Evolutionary conservation across 208 protist species (phyloP), one percentile per base, ranked within the genome.

Genomic region (Leptomonas pyrrhocoris): DNA sequence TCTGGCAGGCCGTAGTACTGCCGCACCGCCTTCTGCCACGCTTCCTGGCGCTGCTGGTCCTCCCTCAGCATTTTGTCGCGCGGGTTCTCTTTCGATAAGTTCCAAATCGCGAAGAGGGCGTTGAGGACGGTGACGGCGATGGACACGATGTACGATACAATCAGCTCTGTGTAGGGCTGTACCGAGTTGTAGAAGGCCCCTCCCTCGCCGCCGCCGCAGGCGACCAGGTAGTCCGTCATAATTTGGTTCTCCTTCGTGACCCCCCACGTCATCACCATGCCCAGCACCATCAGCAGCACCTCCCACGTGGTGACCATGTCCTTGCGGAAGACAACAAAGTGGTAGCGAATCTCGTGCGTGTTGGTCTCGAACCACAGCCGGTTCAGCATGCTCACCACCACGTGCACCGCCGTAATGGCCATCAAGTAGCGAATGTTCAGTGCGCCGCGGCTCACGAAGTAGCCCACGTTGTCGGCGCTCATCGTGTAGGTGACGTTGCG

Each of bases 241-340:
- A 89, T 59, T 18, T 68, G 23, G 63, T 92, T 90, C 48, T 96
- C 83, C 5, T 38, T 13, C 0, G 49, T 79, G 15, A 93, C 61
- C 12, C 58, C 42, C 23, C 84, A 73, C 21, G 73, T 77, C 54
- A 89, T 48, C 34, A 90, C 65, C 60, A 93, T 66, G 21, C 78
- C 77, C 21, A 92, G 45, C 48, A 92, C 68, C 59, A 91, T 70
- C 16, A 94, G 58, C 12, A 86, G 64, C 28, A 94, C 25, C 74
- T 94, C 84, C 86, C 85, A 94, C 40, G 77, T 81, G n/a, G 81
- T 84, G 23, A 96, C 38, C 69, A 84, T 84, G 51, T 94, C 92
- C 63, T 94, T 94, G 55, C 86, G 85, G 64, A 94, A 86, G 13
- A 94, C 79, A 1, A 90, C 84, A 77, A 94, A 94, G 77, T 94